A percentile compares a stretch with the other conserved stretches of the same genome.
phyloP scores from a whole-genome alignment of 2,329 filamentous ascomycete species.

The Monosporascus sp. region DNA sequence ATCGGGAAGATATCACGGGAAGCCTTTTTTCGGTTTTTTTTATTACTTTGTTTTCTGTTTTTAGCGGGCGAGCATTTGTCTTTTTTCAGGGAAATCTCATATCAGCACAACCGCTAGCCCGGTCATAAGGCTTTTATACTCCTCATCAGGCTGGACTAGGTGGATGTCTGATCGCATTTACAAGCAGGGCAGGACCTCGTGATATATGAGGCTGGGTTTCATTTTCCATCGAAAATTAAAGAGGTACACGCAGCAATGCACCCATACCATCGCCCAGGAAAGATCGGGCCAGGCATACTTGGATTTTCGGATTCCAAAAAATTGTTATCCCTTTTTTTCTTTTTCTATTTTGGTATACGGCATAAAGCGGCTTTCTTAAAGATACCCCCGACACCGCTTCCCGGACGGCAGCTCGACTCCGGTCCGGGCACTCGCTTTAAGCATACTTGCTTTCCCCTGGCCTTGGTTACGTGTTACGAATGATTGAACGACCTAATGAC shows the following conservation, averaged over 20 bases:
- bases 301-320: slow-evolving; percentile 30
- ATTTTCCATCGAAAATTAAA: slow-evolving; percentile 37
- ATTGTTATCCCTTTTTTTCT: slow-evolving; percentile 25
- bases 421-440: slow-evolving; percentile 33
- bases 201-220: slow-evolving; percentile 40
- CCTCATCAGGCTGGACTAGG: slow-evolving; percentile 51
- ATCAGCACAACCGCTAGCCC: slow-evolving; percentile 43
- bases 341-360: slow-evolving; percentile 27
- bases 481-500: slow-evolving; percentile 30
- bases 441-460: slow-evolving; percentile 26
- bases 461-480: slow-evolving; percentile 39
- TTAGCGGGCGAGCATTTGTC: slow-evolving; percentile 37
- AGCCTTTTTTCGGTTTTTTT: slow-evolving; percentile 18
- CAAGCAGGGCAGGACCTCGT: slow-evolving; percentile 41
- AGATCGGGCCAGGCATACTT: slow-evolving; percentile 40
- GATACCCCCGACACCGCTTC: slow-evolving; percentile 31
- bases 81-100: slow-evolving; percentile 20
- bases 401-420: slow-evolving; percentile 13
- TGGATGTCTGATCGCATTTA: slow-evolving; percentile 50
- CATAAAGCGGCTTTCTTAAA: slow-evolving; percentile 37
- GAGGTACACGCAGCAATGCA: slow-evolving; percentile 62
- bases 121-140: slow-evolving; percentile 37
- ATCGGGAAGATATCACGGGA: slow-evolving; percentile 22
- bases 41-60: slow-evolving; percentile 22
- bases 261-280: slow-evolving; percentile 38